phyloP scores from a whole-genome alignment of 768 basidiomycete species.

The Lactarius quietus region DNA sequence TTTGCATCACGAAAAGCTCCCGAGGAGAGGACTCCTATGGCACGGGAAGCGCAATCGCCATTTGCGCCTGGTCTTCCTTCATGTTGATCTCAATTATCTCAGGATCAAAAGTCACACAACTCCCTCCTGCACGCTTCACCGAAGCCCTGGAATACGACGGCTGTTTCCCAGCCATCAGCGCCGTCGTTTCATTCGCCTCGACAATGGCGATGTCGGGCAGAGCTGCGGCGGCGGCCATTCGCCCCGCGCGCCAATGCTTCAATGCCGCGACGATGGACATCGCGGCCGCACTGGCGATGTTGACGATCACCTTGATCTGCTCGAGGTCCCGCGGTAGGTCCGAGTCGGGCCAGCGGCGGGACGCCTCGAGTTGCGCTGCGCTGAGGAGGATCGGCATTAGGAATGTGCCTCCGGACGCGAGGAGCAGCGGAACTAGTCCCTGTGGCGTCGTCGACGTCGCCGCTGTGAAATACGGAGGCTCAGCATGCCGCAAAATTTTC shows the following conservation, averaged over 20 bases:
- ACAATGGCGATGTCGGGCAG: background rate
- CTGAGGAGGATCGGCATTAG: constrained; percentile 21
- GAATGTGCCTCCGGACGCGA: constrained; percentile 15
- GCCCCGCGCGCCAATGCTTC: constrained; percentile 12
- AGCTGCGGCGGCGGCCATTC: background rate
- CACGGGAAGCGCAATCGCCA: background rate
- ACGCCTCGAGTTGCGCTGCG: constrained; percentile 16
- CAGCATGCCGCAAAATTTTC: background rate
- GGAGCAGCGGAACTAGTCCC: background rate
- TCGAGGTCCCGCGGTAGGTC: constrained; percentile 18
- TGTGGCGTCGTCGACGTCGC: constrained; percentile 14
- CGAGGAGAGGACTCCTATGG: background rate
- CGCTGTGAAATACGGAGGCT: background rate
- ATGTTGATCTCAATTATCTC: constrained; percentile 13
- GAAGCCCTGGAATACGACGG: background rate
- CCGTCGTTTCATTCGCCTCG: constrained; percentile 15
- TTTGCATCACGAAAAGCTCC: background rate
- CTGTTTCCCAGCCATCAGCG: background rate
- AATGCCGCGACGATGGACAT: constrained; percentile 17
- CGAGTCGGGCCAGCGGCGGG: constrained; percentile 20
- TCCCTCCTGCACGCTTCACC: background rate
- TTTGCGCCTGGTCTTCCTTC: constrained; percentile 13
- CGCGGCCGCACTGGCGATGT: constrained; percentile 10
- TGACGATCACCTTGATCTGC: constrained; percentile 21
- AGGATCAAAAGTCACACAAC: constrained; percentile 5